These are phyloP conservation scores for Hebeloma cylindrosporum DNA, from an alignment of 768 basidiomycete genomes.

Conservation along the genomic window DNA sequence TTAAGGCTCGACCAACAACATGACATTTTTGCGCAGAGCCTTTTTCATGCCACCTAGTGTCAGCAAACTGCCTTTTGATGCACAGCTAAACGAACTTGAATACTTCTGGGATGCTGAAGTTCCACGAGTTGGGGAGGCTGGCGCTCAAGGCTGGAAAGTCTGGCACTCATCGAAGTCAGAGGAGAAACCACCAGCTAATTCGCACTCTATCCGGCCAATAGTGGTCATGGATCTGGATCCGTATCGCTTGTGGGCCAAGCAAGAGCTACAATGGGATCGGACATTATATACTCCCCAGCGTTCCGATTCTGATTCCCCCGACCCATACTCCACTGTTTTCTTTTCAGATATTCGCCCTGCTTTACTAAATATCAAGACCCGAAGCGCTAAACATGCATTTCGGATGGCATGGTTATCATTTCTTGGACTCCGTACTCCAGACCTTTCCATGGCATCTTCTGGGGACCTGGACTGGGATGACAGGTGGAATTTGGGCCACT, in stretches of 20 bases:
- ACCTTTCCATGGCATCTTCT: conserved; percentile 42
- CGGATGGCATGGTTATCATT: conserved; percentile 71
- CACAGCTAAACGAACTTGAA: conserved; percentile 61
- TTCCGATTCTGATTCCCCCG: conserved; percentile 51
- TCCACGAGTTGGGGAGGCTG: conserved; percentile 70
- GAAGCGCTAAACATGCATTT: conserved; percentile 52
- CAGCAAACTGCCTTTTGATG: conserved; percentile 40
- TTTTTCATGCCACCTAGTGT: conserved; percentile 57
- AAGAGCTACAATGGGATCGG: conserved; percentile 53
- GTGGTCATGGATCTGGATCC: conserved; percentile 49
- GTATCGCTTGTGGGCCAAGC: conserved; percentile 62
- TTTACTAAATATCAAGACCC: conserved; percentile 48
- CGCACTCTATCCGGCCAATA: conserved; percentile 8
- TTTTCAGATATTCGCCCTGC: conserved; percentile 70
- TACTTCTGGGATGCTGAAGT: conserved; percentile 84
- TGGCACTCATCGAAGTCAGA: conserved; percentile 54
- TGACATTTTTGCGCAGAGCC: conserved; percentile 39
- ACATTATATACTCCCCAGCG: conserved; percentile 48
- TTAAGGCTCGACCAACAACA: neutral
- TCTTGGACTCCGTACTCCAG: conserved; percentile 72
- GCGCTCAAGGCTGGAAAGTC: conserved; percentile 65
- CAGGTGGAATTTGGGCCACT: conserved; percentile 56
- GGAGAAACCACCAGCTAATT: neutral
- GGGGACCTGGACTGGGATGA: conserved; percentile 56
- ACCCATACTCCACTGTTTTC: conserved; percentile 73